Evolutionary conservation across 164 flowering plant species (phyloP).

Genomic region (Aristolochia californica): DNA sequence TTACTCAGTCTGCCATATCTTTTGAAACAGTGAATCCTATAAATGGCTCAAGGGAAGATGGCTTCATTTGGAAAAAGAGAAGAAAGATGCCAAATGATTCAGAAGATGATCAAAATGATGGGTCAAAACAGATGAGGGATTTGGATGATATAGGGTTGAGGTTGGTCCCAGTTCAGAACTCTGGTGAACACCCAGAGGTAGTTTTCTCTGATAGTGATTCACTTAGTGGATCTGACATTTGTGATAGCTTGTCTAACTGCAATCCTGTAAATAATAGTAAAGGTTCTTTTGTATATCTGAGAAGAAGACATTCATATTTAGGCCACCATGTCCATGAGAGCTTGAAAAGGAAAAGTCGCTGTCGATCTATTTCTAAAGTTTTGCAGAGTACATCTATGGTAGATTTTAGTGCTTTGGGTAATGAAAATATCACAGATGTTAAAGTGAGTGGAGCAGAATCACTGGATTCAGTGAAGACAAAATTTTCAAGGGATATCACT

Average conservation of each 20-base stretch:
- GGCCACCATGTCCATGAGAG: slow-evolving; percentile 34
- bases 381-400: slow-evolving; percentile 43
- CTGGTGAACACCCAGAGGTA: slow-evolving; percentile 20
- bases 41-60: slow-evolving; percentile 15
- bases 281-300: slow-evolving; percentile 24
- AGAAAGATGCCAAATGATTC: slow-evolving; percentile 69
- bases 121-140: slow-evolving; percentile 77
- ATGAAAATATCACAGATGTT: slow-evolving; percentile 33
- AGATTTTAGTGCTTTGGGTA: slow-evolving; percentile 49
- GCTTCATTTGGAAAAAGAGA: slow-evolving; percentile 29
- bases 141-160: slow-evolving; percentile 65
- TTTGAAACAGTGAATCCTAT: slow-evolving; percentile 44
- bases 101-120: slow-evolving; percentile 81
- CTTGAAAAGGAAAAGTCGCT: slow-evolving; percentile 53
- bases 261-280: slow-evolving; percentile 28
- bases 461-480: slow-evolving; percentile 27
- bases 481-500: slow-evolving; percentile 17
- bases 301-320: slow-evolving; percentile 45
- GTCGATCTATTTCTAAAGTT: slow-evolving; percentile 37
- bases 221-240: slow-evolving; percentile 20
- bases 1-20: slow-evolving; percentile 52
- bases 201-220: slow-evolving; percentile 32
- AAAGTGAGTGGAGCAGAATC: slow-evolving; percentile 38
- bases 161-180: slow-evolving; percentile 20
- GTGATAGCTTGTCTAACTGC: slow-evolving; percentile 21